A percentile compares a stretch with the other conserved stretches of the same genome.
Conservation (phyloP, 129 eudicot genomes). For the Flaveria trinervia region DNA sequence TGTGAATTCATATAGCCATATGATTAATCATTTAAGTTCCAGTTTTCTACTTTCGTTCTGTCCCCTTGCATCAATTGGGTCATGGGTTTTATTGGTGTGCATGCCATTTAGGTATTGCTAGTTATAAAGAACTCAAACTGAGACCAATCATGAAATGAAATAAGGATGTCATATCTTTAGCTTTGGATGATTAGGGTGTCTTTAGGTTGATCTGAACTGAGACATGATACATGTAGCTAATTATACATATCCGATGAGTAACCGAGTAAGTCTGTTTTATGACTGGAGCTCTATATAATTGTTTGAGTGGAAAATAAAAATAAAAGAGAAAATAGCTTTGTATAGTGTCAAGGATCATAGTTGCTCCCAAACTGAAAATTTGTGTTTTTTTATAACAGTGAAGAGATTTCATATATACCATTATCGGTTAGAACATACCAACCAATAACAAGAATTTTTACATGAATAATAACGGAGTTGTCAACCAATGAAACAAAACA, state of each 20-base stretch:
- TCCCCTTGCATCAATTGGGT: not conserved
- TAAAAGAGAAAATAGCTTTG: conserved; percentile 13
- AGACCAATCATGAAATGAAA: conserved; percentile 11
- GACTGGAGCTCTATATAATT: not conserved
- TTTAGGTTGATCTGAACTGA: not conserved
- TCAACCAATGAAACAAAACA: no score
- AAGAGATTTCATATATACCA: no score
- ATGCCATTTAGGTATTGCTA: not conserved
- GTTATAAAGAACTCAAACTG: conserved; percentile 6
- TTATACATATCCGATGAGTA: not conserved
- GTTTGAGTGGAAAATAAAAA: not conserved
- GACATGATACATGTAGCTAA: not conserved
- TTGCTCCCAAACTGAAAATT: not conserved
- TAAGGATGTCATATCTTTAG: not conserved
- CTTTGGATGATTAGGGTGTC: not conserved
- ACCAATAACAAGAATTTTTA: no score
- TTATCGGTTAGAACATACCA: no score
- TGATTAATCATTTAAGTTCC: not conserved
- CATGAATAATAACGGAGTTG: no score
- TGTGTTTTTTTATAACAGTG: not conserved
- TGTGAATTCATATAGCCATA: not conserved
- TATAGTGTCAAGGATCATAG: conserved; percentile 6
- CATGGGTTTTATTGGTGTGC: not conserved
- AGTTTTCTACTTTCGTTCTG: not conserved
- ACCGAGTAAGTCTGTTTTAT: not conserved